phyloP scores from a whole-genome alignment of 179 eudicot genomes.

The Amaranthus tricolor region DNA sequence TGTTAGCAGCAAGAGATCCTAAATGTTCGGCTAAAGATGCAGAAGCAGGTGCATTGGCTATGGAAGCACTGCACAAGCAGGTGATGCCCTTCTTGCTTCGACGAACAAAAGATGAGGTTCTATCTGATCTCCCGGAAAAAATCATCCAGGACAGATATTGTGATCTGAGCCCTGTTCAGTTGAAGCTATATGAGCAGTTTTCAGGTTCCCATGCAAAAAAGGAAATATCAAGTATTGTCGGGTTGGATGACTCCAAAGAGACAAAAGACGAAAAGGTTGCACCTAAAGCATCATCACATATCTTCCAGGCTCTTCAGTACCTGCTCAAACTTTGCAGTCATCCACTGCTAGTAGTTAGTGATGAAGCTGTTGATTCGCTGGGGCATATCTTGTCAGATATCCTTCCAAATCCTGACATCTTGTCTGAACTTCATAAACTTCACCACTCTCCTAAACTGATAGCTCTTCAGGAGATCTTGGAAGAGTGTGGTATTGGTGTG shows the following conservation, averaged over 20 bases:
- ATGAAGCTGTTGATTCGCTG: conserved; percentile 63
- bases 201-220: conserved; percentile 79
- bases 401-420: conserved; percentile 48
- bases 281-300: conserved; percentile 79
- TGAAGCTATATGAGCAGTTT: conserved; percentile 92
- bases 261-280: conserved; percentile 50
- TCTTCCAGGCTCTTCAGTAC: conserved; percentile 97
- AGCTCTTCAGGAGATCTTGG: conserved; percentile 95
- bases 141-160: conserved; percentile 98
- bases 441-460: conserved; percentile 97
- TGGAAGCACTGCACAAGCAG: conserved; percentile 99
- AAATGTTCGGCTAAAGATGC: conserved; percentile 98
- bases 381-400: conserved; percentile 52
- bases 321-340: conserved; percentile 96
- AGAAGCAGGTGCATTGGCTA: conserved; percentile 93
- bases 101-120: conserved; percentile 93
- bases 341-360: conserved; percentile 91
- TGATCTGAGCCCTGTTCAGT: conserved; percentile 88
- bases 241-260: conserved; percentile 51
- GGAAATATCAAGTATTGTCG: conserved; percentile 78
- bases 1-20: conserved; percentile 92
- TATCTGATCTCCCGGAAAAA: conserved; percentile 99
- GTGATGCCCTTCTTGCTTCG: conserved; percentile 99
- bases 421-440: conserved; percentile 77
- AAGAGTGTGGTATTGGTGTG: conserved; percentile 96